Evolutionary conservation across 2,329 filamentous ascomycete species (phyloP).

Genomic region (Sclerotinia trifoliorum): DNA sequence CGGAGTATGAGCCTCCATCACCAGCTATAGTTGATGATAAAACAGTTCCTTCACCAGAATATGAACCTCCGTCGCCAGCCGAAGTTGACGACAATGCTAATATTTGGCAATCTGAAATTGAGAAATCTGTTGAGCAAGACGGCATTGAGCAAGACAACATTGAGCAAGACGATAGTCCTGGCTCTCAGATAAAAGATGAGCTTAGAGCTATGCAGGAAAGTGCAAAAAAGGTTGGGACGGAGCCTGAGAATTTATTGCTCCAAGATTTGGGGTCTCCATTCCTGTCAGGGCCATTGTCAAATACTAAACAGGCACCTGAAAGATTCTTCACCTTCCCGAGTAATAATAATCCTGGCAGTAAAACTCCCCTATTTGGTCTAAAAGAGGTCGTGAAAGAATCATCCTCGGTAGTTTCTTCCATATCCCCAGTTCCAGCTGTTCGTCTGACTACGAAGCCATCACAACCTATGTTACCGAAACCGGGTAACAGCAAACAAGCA

Average conservation of each 20-base stretch:
- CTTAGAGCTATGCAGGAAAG: constrained; percentile 18
- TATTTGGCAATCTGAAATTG: constrained; percentile 11
- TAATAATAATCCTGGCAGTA: not conserved
- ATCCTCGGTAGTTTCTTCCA: not conserved
- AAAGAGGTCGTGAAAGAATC: not conserved
- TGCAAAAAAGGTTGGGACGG: constrained; percentile 4
- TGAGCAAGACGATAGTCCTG: constrained; percentile 22
- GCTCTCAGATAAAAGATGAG: constrained; percentile 26
- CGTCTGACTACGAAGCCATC: not conserved
- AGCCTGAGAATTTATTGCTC: not conserved
- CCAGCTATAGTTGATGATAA: constrained; percentile 1
- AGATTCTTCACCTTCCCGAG: not conserved
- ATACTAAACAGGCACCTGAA: not conserved
- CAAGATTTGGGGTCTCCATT: not conserved
- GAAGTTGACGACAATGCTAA: constrained; percentile 1
- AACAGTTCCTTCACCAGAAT: constrained; percentile 15
- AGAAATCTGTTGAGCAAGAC: not conserved
- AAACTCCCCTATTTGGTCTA: no score
- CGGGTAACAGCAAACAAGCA: not conserved
- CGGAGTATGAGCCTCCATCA: constrained; percentile 23
- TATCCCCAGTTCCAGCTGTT: not conserved
- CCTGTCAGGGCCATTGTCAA: not conserved
- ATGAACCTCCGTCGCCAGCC: constrained; percentile 24
- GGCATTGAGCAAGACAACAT: constrained; percentile 2
- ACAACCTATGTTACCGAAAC: not conserved